Evolutionary conservation across 805 yeast species (phyloP).

Genomic region (Limtongia smithiae): DNA sequence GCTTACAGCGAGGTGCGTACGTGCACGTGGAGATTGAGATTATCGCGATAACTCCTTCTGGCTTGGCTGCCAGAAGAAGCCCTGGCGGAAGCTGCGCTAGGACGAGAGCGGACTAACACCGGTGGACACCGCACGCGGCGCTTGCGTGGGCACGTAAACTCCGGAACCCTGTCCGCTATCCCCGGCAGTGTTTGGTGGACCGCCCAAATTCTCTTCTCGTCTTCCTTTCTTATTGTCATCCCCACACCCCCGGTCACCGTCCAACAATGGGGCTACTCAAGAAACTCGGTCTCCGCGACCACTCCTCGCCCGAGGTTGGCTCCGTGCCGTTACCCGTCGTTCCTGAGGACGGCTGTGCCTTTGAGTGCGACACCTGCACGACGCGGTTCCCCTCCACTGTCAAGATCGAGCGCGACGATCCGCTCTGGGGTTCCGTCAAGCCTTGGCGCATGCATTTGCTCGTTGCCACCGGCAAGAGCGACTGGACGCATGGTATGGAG

Average conservation of each 20-base stretch:
- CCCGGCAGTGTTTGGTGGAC: too few species aligned
- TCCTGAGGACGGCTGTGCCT: conserved; percentile 20
- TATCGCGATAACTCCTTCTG: too few species aligned
- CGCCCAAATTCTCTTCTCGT: too few species aligned
- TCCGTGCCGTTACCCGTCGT: too few species aligned
- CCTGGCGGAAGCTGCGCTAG: too few species aligned
- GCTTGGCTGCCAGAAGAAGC: too few species aligned
- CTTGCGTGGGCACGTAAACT: too few species aligned
- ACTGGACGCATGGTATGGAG: conserved; percentile 79
- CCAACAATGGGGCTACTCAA: conserved; percentile 16
- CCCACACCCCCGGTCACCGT: background rate
- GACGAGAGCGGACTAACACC: too few species aligned
- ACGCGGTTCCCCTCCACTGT: conserved; percentile 52
- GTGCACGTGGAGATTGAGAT: too few species aligned
- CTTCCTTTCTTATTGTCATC: background rate
- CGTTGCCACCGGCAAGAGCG: conserved; percentile 77
- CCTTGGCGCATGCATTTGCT: conserved; percentile 69
- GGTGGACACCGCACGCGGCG: too few species aligned
- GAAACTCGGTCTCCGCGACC: background rate
- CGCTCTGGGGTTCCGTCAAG: conserved; percentile 68
- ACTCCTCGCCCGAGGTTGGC: background rate
- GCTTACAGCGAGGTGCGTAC: too few species aligned
- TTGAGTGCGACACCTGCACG: conserved; percentile 51
- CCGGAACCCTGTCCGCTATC: too few species aligned
- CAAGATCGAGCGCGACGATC: conserved; percentile 43